Evolutionary conservation across 768 basidiomycete species (phyloP).

Genomic region (Coprinellus aureogranulatus): DNA sequence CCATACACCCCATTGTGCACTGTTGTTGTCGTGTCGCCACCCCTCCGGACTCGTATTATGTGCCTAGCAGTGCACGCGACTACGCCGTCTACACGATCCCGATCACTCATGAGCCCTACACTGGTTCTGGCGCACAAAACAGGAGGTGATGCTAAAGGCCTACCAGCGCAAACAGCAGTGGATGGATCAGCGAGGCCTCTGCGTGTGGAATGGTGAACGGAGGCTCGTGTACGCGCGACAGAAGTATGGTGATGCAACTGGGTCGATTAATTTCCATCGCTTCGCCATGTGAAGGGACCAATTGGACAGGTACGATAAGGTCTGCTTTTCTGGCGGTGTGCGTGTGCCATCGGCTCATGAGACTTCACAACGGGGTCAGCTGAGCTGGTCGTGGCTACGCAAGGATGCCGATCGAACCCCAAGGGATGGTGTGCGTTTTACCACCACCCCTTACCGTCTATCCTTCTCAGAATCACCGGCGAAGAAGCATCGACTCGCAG

Average conservation of each 20-base stretch:
- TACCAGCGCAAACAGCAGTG: conserved; percentile 73
- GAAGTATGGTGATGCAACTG: conserved; percentile 58
- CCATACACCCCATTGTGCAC: no score
- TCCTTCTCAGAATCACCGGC: conserved; percentile 64
- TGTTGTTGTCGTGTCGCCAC: no score
- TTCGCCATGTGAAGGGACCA: conserved; percentile 71
- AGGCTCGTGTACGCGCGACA: conserved; percentile 75
- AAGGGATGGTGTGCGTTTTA: conserved; percentile 77
- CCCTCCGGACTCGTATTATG: no score
- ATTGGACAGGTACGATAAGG: conserved; percentile 66
- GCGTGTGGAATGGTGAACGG: conserved; percentile 84
- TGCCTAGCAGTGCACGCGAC: no score
- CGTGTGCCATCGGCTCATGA: not conserved
- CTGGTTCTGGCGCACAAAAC: conserved; percentile 52
- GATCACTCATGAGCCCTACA: conserved; percentile 56
- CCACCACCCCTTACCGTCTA: conserved; percentile 66
- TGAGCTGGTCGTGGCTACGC: conserved; percentile 84
- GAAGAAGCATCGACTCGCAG: conserved; percentile 73
- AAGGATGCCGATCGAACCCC: conserved; percentile 81
- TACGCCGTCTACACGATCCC: conserved; percentile 75
- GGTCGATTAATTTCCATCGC: conserved; percentile 64
- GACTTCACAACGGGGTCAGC: conserved; percentile 40
- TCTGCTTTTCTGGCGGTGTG: conserved; percentile 16
- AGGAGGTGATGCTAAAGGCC: conserved; percentile 44
- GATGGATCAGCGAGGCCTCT: conserved; percentile 64